These are phyloP conservation scores for Acorus calamus DNA, from an alignment of 106 monocot genomes.

Conservation along the genomic window DNA sequence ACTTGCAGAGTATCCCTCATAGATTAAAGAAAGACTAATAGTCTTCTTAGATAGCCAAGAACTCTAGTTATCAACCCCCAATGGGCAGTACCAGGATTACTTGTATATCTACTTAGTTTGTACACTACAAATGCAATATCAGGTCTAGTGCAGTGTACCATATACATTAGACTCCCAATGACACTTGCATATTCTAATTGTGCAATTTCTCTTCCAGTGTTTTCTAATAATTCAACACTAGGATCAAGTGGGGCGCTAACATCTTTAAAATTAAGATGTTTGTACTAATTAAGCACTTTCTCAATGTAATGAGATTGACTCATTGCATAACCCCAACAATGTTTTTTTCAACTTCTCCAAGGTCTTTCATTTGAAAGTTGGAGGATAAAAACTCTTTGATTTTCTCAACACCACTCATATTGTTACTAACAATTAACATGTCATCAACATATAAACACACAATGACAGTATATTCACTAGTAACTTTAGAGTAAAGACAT, in stretches of 20 bases:
- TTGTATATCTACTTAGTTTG: neutral
- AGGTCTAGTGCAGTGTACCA: neutral
- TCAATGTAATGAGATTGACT: no score
- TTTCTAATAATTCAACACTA: no score
- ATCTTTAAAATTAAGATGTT: no score
- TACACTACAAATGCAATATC: constrained; percentile 1
- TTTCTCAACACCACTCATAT: neutral
- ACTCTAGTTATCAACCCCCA: no score
- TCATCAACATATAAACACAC: constrained; percentile 6
- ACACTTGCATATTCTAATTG: neutral
- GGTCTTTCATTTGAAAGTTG: neutral
- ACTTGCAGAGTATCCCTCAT: neutral
- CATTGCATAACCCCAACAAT: no score
- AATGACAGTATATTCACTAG: no score
- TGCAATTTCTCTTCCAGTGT: no score
- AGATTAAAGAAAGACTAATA: neutral
- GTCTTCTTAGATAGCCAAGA: neutral
- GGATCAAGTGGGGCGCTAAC: no score
- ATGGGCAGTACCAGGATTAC: no score
- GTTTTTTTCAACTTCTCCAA: neutral
- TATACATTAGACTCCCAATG: neutral
- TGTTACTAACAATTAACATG: neutral
- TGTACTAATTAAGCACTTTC: no score
- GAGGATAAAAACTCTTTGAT: neutral
- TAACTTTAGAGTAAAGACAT: neutral